These are phyloP conservation scores for Gelatoporia subvermispora DNA, from an alignment of 768 basidiomycete species.

Conservation along the genomic window DNA sequence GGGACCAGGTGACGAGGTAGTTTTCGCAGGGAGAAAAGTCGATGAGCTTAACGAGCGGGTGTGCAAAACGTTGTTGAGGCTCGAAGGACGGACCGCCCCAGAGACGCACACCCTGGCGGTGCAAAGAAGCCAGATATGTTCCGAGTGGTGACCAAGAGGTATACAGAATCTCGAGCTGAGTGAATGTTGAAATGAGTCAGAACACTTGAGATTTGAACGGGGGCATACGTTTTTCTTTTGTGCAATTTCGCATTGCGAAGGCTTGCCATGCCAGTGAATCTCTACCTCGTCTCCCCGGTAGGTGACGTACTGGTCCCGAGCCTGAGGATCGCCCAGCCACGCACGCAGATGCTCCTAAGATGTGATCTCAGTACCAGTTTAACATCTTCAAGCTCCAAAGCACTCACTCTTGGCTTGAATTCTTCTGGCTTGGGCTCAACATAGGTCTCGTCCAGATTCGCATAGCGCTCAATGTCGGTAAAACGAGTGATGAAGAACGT, in stretches of 20 bases:
- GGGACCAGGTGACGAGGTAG: conserved; percentile 96
- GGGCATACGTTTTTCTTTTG: conserved; percentile 64
- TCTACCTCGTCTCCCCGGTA: conserved; percentile 89
- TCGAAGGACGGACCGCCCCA: conserved; percentile 95
- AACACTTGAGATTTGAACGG: conserved; percentile 7
- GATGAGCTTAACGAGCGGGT: conserved; percentile 91
- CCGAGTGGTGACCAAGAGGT: conserved; percentile 96
- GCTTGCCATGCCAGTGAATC: conserved; percentile 90
- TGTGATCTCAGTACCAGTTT: neutral
- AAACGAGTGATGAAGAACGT: conserved; percentile 83
- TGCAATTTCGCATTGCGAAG: conserved; percentile 78
- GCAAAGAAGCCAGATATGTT: conserved; percentile 90
- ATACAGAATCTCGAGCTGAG: conserved; percentile 73
- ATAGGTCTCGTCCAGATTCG: conserved; percentile 72
- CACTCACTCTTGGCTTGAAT: conserved; percentile 65
- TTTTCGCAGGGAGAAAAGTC: conserved; percentile 97
- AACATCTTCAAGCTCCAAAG: neutral
- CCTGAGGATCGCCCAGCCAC: conserved; percentile 90
- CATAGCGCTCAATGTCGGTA: conserved; percentile 82
- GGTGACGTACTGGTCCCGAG: conserved; percentile 94
- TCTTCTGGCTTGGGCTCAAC: conserved; percentile 69
- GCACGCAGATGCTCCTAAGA: conserved; percentile 87
- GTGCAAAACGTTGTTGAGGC: conserved; percentile 85
- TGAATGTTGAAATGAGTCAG: conserved; percentile 6
- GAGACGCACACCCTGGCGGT: conserved; percentile 90